A percentile compares a stretch with the other conserved stretches of the same genome.
phyloP scores from a whole-genome alignment of 2,329 filamentous ascomycete species.

The Calycina herbarum region DNA sequence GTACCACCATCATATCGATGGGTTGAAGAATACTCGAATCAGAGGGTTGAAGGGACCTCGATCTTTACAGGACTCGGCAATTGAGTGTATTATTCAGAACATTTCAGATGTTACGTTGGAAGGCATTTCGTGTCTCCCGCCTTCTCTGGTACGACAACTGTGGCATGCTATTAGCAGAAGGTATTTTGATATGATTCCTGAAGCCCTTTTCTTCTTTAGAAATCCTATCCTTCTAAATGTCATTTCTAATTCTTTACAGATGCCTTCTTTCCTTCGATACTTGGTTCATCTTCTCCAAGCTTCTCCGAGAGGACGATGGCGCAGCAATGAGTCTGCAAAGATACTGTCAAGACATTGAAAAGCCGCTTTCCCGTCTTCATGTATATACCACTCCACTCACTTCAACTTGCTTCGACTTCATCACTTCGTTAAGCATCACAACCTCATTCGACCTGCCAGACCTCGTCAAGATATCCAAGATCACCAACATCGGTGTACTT shows the following conservation, averaged over 20 bases:
- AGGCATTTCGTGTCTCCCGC: constrained; percentile 27
- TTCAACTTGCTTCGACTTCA: constrained; percentile 35
- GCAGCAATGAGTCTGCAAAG: constrained; percentile 25
- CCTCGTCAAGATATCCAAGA: constrained; percentile 34
- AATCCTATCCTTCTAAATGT: not conserved
- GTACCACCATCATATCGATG: constrained; percentile 16
- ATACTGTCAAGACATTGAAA: constrained; percentile 29
- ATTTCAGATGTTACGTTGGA: constrained; percentile 25
- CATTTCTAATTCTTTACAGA: constrained; percentile 21
- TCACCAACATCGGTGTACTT: constrained; percentile 36
- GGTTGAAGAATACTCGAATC: constrained; percentile 14
- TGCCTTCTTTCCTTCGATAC: constrained; percentile 29
- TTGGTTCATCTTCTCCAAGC: constrained; percentile 35
- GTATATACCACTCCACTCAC: constrained; percentile 32
- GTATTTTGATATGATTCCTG: constrained; percentile 18
- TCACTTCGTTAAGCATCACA: constrained; percentile 37
- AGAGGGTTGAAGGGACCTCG: constrained; percentile 22
- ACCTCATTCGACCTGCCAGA: constrained; percentile 28
- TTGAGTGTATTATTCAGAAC: constrained; percentile 29
- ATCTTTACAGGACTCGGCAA: constrained; percentile 28
- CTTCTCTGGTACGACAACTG: constrained; percentile 21
- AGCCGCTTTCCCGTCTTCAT: constrained; percentile 27
- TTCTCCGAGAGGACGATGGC: constrained; percentile 23
- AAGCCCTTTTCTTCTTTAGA: not conserved
- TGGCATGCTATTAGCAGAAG: constrained; percentile 30